A percentile compares a stretch with the other conserved stretches of the same genome.
Evolutionary conservation across 192 early-diverging fungal species (phyloP).

Genomic region (Oehlia diaphana): DNA sequence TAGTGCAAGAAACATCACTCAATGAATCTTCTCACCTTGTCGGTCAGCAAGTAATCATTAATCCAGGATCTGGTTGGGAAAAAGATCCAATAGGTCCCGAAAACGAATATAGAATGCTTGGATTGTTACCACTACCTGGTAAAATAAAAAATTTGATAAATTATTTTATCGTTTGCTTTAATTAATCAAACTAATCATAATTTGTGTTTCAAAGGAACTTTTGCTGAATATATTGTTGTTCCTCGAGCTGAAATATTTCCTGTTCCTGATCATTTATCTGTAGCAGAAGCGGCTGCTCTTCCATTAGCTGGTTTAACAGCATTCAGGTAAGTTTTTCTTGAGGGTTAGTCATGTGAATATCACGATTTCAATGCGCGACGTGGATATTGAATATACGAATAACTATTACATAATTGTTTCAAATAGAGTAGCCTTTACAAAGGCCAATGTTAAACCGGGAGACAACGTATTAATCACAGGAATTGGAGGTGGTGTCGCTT

Average conservation of each 20-base stretch:
- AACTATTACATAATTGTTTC: too few relatives aligned
- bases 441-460: constrained; percentile 52
- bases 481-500: constrained; percentile 75
- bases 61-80: constrained; percentile 56
- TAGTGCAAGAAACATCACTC: constrained; percentile 39
- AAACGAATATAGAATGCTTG: constrained; percentile 42
- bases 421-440: constrained; percentile 60
- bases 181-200: too few relatives aligned
- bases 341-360: not conserved
- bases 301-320: constrained; percentile 68
- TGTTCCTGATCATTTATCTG: constrained; percentile 59
- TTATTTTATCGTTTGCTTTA: not conserved
- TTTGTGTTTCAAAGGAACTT: not conserved
- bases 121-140: constrained; percentile 63
- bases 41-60: constrained; percentile 51
- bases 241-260: constrained; percentile 40
- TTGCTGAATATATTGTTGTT: not conserved
- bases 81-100: constrained; percentile 56
- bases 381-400: too few relatives aligned
- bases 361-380: too few relatives aligned
- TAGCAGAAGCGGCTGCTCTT: constrained; percentile 63
- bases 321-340: constrained; percentile 1
- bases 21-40: constrained; percentile 23
- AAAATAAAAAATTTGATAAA: constrained; percentile 44
- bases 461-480: constrained; percentile 66